Conservation (phyloP, 768 basidiomycete genomes). For the Wakefieldia striispora region DNA sequence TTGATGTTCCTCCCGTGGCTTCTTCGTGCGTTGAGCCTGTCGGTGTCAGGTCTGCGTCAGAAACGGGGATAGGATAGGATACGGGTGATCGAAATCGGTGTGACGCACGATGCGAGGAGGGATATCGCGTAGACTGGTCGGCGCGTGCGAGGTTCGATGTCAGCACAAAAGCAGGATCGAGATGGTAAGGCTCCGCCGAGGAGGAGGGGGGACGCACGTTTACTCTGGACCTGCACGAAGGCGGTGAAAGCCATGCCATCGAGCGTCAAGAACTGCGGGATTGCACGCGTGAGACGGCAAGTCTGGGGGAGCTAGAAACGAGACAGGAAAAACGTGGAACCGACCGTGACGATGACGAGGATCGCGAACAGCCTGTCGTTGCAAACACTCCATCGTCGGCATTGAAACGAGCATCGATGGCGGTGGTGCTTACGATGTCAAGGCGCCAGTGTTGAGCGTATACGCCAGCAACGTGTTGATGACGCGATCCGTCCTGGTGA, state of each 20-base stretch:
- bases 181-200: too few species aligned
- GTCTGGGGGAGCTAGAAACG: not conserved
- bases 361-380: constrained; percentile 6
- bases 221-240: constrained; percentile 16
- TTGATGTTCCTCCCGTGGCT: not conserved
- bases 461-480: constrained; percentile 18
- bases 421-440: constrained; percentile 10
- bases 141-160: not conserved
- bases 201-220: constrained; percentile 5
- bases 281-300: too few species aligned
- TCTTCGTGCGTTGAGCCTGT: constrained; percentile 1
- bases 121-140: constrained; percentile 17
- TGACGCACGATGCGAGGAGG: constrained; percentile 15
- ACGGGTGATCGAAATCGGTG: too few species aligned
- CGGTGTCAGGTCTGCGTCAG: not conserved
- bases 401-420: too few species aligned
- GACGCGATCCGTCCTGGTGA: constrained; percentile 13
- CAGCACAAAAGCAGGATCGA: too few species aligned
- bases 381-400: not conserved
- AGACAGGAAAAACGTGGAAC: not conserved
- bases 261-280: constrained; percentile 5
- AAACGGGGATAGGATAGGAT: too few species aligned
- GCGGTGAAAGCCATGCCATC: constrained; percentile 3
- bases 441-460: constrained; percentile 14
- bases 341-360: constrained; percentile 7